A percentile compares a stretch with the other conserved stretches of the same genome.
Conservation (phyloP, 495 filamentous ascomycete genomes). For the Xeromyces bisporus region DNA sequence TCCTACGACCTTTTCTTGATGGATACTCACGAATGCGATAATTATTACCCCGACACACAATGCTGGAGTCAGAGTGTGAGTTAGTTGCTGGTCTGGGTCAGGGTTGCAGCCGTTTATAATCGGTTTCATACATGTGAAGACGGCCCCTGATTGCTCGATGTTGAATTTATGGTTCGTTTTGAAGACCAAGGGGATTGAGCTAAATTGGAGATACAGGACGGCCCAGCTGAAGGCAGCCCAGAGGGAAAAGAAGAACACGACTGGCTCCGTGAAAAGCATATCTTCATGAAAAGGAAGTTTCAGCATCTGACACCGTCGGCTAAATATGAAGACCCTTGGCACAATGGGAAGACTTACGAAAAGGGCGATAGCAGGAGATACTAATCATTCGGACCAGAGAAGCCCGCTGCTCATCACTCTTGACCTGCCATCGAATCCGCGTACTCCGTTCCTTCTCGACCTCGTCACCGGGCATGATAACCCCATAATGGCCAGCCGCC, state of each 20-base stretch:
- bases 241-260: slow-evolving; percentile 87
- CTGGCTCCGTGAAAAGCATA: slow-evolving; percentile 74
- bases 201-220: slow-evolving; percentile 70
- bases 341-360: slow-evolving; percentile 30
- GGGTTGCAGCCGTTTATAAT: too few relatives aligned
- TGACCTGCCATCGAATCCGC: slow-evolving; percentile 72
- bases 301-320: background rate
- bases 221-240: slow-evolving; percentile 90
- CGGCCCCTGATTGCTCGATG: slow-evolving; percentile 46
- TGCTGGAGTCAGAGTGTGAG: too few relatives aligned
- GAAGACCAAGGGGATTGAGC: slow-evolving; percentile 66
- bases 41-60: slow-evolving; percentile 52
- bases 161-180: slow-evolving; percentile 49
- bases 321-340: background rate
- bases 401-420: slow-evolving; percentile 62
- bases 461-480: slow-evolving; percentile 26
- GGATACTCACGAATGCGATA: slow-evolving; percentile 57
- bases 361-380: slow-evolving; percentile 59
- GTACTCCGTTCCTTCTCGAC: slow-evolving; percentile 22
- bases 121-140: too few relatives aligned
- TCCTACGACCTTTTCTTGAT: slow-evolving; percentile 42
- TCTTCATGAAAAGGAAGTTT: slow-evolving; percentile 26
- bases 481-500: slow-evolving; percentile 44
- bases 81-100: too few relatives aligned
- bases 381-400: slow-evolving; percentile 54